phyloP scores from a whole-genome alignment of 1,139 yeast species.

The Suhomyces ambrosiae region DNA sequence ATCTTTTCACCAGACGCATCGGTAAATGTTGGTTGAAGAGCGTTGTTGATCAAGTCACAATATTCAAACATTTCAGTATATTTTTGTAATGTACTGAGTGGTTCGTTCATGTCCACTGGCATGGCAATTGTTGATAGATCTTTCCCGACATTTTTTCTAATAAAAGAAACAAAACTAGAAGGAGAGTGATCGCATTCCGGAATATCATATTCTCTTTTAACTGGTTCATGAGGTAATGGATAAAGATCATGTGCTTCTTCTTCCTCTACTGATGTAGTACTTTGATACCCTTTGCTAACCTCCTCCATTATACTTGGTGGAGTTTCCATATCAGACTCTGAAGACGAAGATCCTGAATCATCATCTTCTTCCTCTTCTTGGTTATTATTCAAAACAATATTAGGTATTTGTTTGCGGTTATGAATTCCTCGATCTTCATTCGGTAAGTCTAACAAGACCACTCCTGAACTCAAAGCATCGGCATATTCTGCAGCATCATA shows the following conservation, averaged over 20 bases:
- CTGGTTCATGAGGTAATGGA: slow-evolving; percentile 61
- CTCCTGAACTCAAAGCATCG: slow-evolving; percentile 41
- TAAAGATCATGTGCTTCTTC: slow-evolving; percentile 44
- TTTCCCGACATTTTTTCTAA: slow-evolving; percentile 90
- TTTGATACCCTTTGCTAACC: slow-evolving; percentile 1
- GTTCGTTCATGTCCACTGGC: slow-evolving; percentile 96
- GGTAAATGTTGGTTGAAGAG: slow-evolving; percentile 44
- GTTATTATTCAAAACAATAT: slow-evolving; percentile 16
- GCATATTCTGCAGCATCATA: slow-evolving; percentile 68
- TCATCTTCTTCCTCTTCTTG: slow-evolving; percentile 19
- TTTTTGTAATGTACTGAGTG: slow-evolving; percentile 77
- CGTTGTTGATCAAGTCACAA: slow-evolving; percentile 63
- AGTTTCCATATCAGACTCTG: slow-evolving; percentile 9
- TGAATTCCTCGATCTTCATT: slow-evolving; percentile 17
- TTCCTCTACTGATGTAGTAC: slow-evolving; percentile 5
- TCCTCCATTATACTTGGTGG: slow-evolving; percentile 2
- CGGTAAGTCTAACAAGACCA: slow-evolving; percentile 32
- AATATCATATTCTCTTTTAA: slow-evolving; percentile 63
- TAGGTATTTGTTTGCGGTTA: slow-evolving; percentile 1
- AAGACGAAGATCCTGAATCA: slow-evolving; percentile 18
- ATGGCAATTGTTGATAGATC: slow-evolving; percentile 83
- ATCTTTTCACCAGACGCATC: slow-evolving; percentile 59
- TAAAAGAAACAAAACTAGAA: slow-evolving; percentile 75
- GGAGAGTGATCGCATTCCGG: slow-evolving; percentile 66
- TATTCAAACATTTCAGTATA: slow-evolving; percentile 82